Percentiles rank a stretch among this genome's conserved stretches.
Evolutionary conservation across 2,329 filamentous ascomycete species (phyloP).

Genomic region (Calonectria multiphialidica): DNA sequence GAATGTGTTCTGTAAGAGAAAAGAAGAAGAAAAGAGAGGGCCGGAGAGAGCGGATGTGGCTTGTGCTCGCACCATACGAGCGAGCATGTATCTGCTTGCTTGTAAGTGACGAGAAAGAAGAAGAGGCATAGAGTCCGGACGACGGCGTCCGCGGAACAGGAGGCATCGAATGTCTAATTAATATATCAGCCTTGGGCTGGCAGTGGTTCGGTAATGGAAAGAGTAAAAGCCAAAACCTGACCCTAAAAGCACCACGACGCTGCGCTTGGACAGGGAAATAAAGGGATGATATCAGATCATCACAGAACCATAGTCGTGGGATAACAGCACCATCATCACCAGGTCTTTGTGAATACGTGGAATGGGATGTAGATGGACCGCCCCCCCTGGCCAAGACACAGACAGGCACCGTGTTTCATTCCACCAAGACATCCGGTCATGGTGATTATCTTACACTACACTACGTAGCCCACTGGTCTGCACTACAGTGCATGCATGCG

Average conservation of each 20-base stretch:
- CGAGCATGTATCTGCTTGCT: neutral
- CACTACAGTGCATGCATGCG: neutral
- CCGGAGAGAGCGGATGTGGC: neutral
- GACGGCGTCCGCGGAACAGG: neutral
- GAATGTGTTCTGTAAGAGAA: neutral
- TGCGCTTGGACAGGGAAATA: neutral
- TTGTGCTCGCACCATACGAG: neutral
- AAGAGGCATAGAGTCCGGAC: neutral
- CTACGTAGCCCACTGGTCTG: neutral
- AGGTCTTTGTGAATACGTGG: neutral
- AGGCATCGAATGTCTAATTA: conserved; percentile 1
- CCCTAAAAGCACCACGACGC: neutral
- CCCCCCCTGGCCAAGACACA: neutral
- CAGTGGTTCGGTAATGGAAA: conserved; percentile 4
- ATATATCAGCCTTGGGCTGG: neutral
- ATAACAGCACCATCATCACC: conserved; percentile 1
- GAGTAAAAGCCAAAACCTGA: neutral
- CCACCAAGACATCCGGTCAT: neutral
- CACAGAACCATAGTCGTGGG: neutral
- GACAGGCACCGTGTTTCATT: neutral
- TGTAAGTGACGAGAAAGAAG: neutral
- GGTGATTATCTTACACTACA: neutral
- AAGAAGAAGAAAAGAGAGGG: neutral
- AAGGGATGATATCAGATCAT: neutral
- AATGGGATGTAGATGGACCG: neutral